These are phyloP conservation scores for Verticillium zaregamsianum DNA, from an alignment of 2,329 filamentous ascomycete species.

Conservation along the genomic window DNA sequence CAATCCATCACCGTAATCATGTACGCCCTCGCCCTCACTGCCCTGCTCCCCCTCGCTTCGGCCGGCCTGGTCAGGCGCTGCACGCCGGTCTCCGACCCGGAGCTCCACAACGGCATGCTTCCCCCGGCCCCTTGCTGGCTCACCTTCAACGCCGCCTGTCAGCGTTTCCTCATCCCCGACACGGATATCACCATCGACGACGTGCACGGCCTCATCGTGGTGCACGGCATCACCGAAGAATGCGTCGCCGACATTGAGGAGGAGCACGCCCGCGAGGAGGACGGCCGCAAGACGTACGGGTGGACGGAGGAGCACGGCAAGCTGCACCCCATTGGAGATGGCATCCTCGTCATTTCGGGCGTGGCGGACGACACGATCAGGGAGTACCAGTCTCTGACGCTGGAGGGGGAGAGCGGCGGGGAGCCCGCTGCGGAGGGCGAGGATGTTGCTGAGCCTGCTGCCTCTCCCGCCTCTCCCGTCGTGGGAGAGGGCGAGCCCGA, in stretches of 20 bases:
- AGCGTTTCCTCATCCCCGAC: slow-evolving; percentile 9
- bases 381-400: background rate
- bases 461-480: no score
- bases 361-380: slow-evolving; percentile 15
- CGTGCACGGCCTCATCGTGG: slow-evolving; percentile 13
- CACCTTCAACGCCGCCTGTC: slow-evolving; percentile 16
- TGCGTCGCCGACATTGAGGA: slow-evolving; percentile 18
- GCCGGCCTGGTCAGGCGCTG: slow-evolving; percentile 16
- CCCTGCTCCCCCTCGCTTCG: background rate
- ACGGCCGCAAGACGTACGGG: slow-evolving; percentile 18
- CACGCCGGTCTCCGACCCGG: slow-evolving; percentile 16
- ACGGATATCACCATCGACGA: slow-evolving; percentile 16
- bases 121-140: slow-evolving; percentile 23
- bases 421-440: background rate
- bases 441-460: background rate
- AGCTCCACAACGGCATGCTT: slow-evolving; percentile 15
- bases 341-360: slow-evolving; percentile 17
- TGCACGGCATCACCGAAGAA: slow-evolving; percentile 15
- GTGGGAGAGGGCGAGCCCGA: background rate
- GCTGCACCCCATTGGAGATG: slow-evolving; percentile 12
- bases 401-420: background rate
- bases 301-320: slow-evolving; percentile 17
- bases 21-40: background rate
- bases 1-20: background rate
- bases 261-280: slow-evolving; percentile 15